A percentile compares a stretch with the other conserved stretches of the same genome.
Conservation (phyloP, 768 basidiomycete genomes). For the Naganishia antarctica region DNA sequence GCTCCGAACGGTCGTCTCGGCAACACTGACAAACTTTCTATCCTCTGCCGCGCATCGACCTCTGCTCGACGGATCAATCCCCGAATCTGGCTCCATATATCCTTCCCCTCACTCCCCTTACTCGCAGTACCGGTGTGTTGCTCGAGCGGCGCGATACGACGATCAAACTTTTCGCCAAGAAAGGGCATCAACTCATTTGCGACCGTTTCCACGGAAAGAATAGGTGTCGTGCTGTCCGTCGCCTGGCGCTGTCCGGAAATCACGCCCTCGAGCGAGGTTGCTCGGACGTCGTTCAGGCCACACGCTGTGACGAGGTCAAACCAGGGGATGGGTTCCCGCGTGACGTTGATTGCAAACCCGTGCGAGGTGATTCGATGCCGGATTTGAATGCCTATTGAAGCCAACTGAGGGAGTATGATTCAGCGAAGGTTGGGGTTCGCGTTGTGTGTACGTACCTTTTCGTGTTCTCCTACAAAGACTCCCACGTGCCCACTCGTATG, state of each 20-base stretch:
- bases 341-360: slow-evolving; percentile 89
- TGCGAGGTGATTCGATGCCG: slow-evolving; percentile 90
- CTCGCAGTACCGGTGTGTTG: background rate
- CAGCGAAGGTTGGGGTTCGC: background rate
- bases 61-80: background rate
- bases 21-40: background rate
- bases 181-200: slow-evolving; percentile 35
- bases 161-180: slow-evolving; percentile 35
- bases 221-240: background rate
- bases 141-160: slow-evolving; percentile 28
- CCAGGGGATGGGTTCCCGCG: slow-evolving; percentile 73
- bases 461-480: slow-evolving; percentile 71
- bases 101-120: background rate
- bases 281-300: slow-evolving; percentile 75
- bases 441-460: slow-evolving; percentile 55
- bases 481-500: slow-evolving; percentile 75
- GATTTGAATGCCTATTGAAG: slow-evolving; percentile 93
- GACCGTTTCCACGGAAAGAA: slow-evolving; percentile 28
- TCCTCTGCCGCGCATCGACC: background rate
- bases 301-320: slow-evolving; percentile 86
- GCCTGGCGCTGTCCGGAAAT: slow-evolving; percentile 18
- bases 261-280: slow-evolving; percentile 54
- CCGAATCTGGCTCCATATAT: background rate
- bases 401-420: slow-evolving; percentile 53
- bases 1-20: background rate